Percentiles rank a stretch among this genome's conserved stretches.
phyloP scores from a whole-genome alignment of 495 filamentous ascomycete species.

The Aspergillus incahuasiensis region DNA sequence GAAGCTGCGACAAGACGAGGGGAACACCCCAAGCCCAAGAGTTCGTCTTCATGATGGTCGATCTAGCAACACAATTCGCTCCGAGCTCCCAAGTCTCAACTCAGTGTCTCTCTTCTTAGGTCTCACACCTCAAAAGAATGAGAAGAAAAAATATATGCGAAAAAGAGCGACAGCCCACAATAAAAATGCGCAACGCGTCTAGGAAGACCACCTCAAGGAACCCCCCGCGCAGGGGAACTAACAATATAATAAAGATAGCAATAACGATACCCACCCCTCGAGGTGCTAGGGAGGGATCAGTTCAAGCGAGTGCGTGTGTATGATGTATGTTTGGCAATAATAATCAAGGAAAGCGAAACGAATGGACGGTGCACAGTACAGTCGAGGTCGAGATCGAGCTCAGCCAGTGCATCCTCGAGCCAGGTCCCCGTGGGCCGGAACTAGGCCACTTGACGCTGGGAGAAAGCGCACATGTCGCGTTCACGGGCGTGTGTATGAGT shows the following conservation, averaged over 20 bases:
- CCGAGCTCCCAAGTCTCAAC: neutral
- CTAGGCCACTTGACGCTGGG: conserved; percentile 8
- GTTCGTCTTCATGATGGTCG: conserved; percentile 9
- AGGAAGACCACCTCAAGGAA: neutral
- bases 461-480: conserved; percentile 15
- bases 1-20: conserved; percentile 7
- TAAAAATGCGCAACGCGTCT: neutral
- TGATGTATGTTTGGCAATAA: neutral
- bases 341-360: neutral
- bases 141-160: neutral
- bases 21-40: conserved; percentile 1
- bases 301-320: neutral
- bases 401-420: conserved; percentile 4
- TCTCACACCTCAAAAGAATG: neutral
- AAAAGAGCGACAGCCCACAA: neutral
- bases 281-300: neutral
- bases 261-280: neutral
- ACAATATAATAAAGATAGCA: neutral
- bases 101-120: neutral
- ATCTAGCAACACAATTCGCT: too few species aligned
- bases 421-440: conserved; percentile 1
- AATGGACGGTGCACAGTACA: neutral
- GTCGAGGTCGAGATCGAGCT: neutral
- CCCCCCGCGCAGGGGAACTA: neutral
- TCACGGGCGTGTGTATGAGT: conserved; percentile 1